These are phyloP conservation scores for Prinsepia uniflora DNA, from an alignment of 306 rosid species.

Conservation along the genomic window DNA sequence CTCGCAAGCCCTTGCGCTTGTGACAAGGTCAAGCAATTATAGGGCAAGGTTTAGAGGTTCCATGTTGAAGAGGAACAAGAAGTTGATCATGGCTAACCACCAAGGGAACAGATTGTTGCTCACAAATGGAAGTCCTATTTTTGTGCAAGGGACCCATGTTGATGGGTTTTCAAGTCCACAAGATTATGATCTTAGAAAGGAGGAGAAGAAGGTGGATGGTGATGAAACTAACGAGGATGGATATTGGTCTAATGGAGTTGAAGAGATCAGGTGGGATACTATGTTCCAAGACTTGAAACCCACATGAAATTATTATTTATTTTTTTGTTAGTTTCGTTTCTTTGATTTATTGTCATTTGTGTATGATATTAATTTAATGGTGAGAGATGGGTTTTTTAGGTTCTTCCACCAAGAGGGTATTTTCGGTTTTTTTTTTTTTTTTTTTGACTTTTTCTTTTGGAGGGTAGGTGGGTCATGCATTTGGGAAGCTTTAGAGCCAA, in stretches of 20 bases:
- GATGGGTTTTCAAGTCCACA: slow-evolving; percentile 54
- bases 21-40: slow-evolving; percentile 45
- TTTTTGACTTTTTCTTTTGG: slow-evolving; percentile 1
- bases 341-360: slow-evolving; percentile 8
- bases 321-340: background rate
- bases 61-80: slow-evolving; percentile 59
- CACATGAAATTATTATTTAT: slow-evolving; percentile 32
- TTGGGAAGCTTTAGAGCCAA: slow-evolving; percentile 42
- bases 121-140: slow-evolving; percentile 48
- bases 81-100: slow-evolving; percentile 33
- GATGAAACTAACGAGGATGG: slow-evolving; percentile 36
- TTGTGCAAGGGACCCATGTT: slow-evolving; percentile 25
- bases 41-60: slow-evolving; percentile 48
- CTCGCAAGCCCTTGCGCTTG: slow-evolving; percentile 66
- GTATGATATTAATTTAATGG: slow-evolving; percentile 34
- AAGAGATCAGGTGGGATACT: slow-evolving; percentile 88
- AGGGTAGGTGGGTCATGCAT: slow-evolving; percentile 51
- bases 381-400: slow-evolving; percentile 64
- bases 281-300: slow-evolving; percentile 91
- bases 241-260: slow-evolving; percentile 66
- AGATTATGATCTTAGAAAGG: slow-evolving; percentile 41
- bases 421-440: slow-evolving; percentile 14
- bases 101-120: slow-evolving; percentile 52
- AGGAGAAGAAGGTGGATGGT: slow-evolving; percentile 30
- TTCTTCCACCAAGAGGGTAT: slow-evolving; percentile 51